phyloP scores from a whole-genome alignment of 2,329 filamentous ascomycete species.

The Penicillium sp. region DNA sequence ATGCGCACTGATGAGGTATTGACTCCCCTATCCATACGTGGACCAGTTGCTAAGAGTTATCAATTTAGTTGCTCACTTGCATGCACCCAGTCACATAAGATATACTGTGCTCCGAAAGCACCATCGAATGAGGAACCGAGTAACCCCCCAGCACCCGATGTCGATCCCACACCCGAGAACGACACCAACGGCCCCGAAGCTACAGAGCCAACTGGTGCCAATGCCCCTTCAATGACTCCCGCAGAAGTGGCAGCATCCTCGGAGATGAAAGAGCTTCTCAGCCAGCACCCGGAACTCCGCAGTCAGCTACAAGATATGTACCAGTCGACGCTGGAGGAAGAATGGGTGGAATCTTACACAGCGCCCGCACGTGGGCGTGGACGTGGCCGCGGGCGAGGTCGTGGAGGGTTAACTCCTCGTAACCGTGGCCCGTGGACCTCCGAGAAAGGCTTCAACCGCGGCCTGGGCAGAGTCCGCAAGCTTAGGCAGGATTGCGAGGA shows the following conservation, averaged over 20 bases:
- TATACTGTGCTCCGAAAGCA: constrained; percentile 38
- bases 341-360: constrained; percentile 37
- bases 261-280: constrained; percentile 39
- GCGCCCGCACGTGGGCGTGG: constrained; percentile 23
- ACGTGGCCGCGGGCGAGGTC: constrained; percentile 27
- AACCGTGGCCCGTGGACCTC: constrained; percentile 39
- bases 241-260: constrained; percentile 26
- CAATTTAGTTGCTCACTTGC: constrained; percentile 44
- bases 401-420: constrained; percentile 25
- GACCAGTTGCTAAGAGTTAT: neutral
- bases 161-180: constrained; percentile 6
- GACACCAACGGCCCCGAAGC: constrained; percentile 5
- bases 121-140: constrained; percentile 16
- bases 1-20: constrained; percentile 39
- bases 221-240: neutral
- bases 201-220: constrained; percentile 1
- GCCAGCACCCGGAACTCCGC: constrained; percentile 39
- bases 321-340: constrained; percentile 38
- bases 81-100: constrained; percentile 47
- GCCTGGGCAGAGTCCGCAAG: constrained; percentile 39
- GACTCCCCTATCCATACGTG: neutral
- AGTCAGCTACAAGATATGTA: constrained; percentile 44
- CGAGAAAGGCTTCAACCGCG: constrained; percentile 45
- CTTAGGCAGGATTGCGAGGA: constrained; percentile 38
- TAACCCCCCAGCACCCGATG: constrained; percentile 9